Conservation (phyloP, 371 early-diverging fungal species). For the Mortierella sp. region DNA sequence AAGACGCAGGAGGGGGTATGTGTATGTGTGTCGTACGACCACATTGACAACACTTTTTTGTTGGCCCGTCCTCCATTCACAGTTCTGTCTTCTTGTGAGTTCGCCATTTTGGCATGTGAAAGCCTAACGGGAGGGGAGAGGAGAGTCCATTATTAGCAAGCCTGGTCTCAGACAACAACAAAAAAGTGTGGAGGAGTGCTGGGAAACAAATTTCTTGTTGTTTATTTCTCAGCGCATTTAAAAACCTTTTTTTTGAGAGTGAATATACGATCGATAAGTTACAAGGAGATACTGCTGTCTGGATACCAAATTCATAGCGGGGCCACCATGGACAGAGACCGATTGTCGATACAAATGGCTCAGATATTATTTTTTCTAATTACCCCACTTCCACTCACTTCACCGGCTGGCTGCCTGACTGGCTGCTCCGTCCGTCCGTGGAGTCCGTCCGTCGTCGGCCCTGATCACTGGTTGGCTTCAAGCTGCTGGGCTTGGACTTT, state of each 20-base stretch:
- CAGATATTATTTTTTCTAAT: not conserved
- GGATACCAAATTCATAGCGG: not conserved
- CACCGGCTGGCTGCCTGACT: slow-evolving; percentile 9
- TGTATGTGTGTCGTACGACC: slow-evolving; percentile 3
- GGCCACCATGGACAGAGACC: slow-evolving; percentile 9
- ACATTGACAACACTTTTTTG: no score
- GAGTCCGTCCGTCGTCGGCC: not conserved
- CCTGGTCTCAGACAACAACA: slow-evolving; percentile 5
- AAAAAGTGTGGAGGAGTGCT: slow-evolving; percentile 54
- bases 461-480: not conserved
- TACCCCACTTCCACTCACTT: not conserved
- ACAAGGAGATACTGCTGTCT: not conserved
- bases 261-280: slow-evolving; percentile 3
- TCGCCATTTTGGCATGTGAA: slow-evolving; percentile 3
- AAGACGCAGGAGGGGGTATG: not conserved
- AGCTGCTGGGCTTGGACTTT: not conserved
- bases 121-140: no score
- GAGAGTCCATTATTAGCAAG: not conserved
- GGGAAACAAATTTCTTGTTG: slow-evolving; percentile 31
- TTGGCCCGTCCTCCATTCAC: slow-evolving; percentile 1
- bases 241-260: slow-evolving; percentile 1
- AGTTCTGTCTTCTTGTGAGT: not conserved
- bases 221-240: not conserved
- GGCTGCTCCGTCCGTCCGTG: not conserved
- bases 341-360: not conserved